These are phyloP conservation scores for Rosa chinensis DNA, from an alignment of 306 rosid species.

Conservation along the genomic window DNA sequence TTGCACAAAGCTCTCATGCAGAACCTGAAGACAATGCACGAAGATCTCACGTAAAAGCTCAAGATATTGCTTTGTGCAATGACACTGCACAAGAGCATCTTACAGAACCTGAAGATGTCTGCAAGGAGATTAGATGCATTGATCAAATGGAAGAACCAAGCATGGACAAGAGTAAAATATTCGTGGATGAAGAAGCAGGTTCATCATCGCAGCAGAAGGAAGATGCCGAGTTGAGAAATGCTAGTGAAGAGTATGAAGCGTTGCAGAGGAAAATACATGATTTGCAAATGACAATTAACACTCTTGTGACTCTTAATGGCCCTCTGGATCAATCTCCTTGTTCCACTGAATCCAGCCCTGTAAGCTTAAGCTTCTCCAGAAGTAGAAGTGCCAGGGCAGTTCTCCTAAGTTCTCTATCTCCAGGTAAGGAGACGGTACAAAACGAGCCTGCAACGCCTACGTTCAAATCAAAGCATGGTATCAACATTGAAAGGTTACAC, in stretches of 20 bases:
- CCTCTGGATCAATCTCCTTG: conserved; percentile 43
- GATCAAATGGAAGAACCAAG: conserved; percentile 39
- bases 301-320: conserved; percentile 34
- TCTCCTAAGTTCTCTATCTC: conserved; percentile 32
- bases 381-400: conserved; percentile 52
- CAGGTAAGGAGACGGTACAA: conserved; percentile 32
- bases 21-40: conserved; percentile 25
- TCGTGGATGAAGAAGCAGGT: conserved; percentile 5
- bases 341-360: conserved; percentile 28
- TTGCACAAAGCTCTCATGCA: neutral
- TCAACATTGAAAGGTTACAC: conserved; percentile 32
- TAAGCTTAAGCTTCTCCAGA: conserved; percentile 33
- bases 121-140: conserved; percentile 57
- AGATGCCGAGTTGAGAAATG: conserved; percentile 25
- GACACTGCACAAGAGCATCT: neutral
- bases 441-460: conserved; percentile 25
- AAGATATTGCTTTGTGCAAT: neutral
- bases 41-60: neutral
- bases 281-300: conserved; percentile 41
- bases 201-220: conserved; percentile 31
- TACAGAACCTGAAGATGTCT: conserved; percentile 4
- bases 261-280: conserved; percentile 41
- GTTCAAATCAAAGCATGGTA: conserved; percentile 28
- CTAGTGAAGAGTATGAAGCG: conserved; percentile 29
- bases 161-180: conserved; percentile 20